Evolutionary conservation across 2,329 filamentous ascomycete genomes (phyloP), one percentile per base, ranked within the genome.

Genomic region (Exophiala lecanii-corni): DNA sequence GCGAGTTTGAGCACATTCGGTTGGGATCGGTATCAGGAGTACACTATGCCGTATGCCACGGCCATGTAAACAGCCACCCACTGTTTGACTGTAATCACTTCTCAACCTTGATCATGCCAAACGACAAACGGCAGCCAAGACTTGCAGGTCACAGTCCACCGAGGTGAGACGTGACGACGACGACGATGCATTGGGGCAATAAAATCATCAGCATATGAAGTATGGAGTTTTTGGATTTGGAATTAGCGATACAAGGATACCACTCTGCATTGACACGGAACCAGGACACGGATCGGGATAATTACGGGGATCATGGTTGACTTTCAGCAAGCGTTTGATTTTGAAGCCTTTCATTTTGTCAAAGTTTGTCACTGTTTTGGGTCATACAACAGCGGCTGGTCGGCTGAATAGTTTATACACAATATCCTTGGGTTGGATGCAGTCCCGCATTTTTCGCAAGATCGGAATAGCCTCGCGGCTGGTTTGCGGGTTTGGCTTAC

Each of bases 11-110:
- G 79, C 56, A 77, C 81, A 53, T 94, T 94, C 63, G 86, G 85
- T 57, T 95, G 88, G 86, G 87, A 86, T 64, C 76, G 84, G 57
- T 88, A 85, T 63, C 84, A 86, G 61, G 86, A 91, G 65, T 94
- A 89, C 64, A 77, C 86, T 56, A 68, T 77, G 58, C 74, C 76
- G 54, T 82, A 79, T 61, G 78, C 77, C 51, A 82, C 86, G 51
- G 89, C 84, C 55, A 94, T 94, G 74, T 96, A 85, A 86, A 74
- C 78, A 79, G 68, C 74, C 79, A 63, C n/a, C n/a, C n/a, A n/a
- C n/a, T n/a, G n/a, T n/a, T n/a, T n/a, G n/a, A n/a, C n/a, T n/a
- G n/a, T n/a, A n/a, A 21, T 16, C n/a, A 69, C 60, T 68, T 70
- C 56, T 66, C 66, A 61, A 69, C 69, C 56, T 73, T 71, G 53